Evolutionary conservation across 75 land plant genomes (phyloP).

Genomic region (Adiantum capillusveneris): DNA sequence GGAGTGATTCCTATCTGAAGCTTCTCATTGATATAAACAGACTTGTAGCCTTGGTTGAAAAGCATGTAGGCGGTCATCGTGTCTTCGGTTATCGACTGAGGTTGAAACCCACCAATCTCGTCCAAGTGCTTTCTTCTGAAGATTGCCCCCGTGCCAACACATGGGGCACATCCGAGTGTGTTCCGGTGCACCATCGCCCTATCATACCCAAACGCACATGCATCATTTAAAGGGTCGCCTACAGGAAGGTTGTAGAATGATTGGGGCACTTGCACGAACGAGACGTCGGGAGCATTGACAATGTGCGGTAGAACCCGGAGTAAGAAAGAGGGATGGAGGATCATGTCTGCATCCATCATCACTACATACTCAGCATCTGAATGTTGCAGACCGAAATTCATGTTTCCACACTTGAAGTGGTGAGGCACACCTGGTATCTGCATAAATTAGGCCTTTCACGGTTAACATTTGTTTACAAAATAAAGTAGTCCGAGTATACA

Average conservation of each 20-base stretch:
- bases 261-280: slow-evolving; percentile 26
- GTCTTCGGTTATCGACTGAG: slow-evolving; percentile 32
- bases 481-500: no score
- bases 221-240: slow-evolving; percentile 25
- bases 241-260: slow-evolving; percentile 29
- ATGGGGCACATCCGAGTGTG: slow-evolving; percentile 13
- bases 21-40: slow-evolving; percentile 24
- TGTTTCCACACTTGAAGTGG: slow-evolving; percentile 25
- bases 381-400: slow-evolving; percentile 22
- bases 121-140: slow-evolving; percentile 24
- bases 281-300: slow-evolving; percentile 13
- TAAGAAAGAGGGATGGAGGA: slow-evolving; percentile 21
- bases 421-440: slow-evolving; percentile 20
- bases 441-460: neutral
- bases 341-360: slow-evolving; percentile 37
- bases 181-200: slow-evolving; percentile 15
- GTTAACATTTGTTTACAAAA: no score
- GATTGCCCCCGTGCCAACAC: slow-evolving; percentile 20
- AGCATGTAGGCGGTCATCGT: slow-evolving; percentile 27
- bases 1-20: slow-evolving; percentile 27
- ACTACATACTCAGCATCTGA: slow-evolving; percentile 24
- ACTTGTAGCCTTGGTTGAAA: slow-evolving; percentile 24
- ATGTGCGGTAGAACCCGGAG: slow-evolving; percentile 16
- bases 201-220: slow-evolving; percentile 20
- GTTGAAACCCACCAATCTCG: slow-evolving; percentile 32